Percentiles rank a stretch among this genome's conserved stretches.
These are phyloP conservation scores for Colletotrichum tabaci DNA, from an alignment of 2,329 filamentous ascomycete species.

Conservation along the genomic window DNA sequence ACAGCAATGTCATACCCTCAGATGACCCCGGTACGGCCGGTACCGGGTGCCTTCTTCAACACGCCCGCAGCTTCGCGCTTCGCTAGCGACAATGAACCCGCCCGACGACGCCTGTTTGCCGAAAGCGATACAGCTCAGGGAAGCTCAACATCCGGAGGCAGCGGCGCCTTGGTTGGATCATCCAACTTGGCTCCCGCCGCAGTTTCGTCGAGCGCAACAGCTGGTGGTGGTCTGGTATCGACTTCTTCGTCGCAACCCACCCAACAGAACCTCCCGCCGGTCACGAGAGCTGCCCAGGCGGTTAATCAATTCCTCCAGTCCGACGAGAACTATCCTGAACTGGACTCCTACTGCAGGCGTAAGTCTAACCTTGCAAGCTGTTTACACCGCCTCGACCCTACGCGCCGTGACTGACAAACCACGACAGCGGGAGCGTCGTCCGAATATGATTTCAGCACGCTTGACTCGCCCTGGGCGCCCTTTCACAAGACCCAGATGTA, in stretches of 20 bases:
- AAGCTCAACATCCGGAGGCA: constrained; percentile 20
- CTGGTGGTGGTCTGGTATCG: constrained; percentile 49
- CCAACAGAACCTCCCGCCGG: constrained; percentile 70
- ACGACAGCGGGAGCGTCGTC: constrained; percentile 85
- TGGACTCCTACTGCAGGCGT: constrained; percentile 93
- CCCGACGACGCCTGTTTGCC: constrained; percentile 67
- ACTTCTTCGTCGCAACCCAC: constrained; percentile 61
- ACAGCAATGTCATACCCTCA: constrained; percentile 68
- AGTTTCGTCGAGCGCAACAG: constrained; percentile 45
- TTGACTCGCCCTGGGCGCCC: constrained; percentile 83
- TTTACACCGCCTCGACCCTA: not conserved
- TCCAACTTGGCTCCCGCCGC: constrained; percentile 43
- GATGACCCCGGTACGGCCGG: constrained; percentile 78
- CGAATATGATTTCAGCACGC: constrained; percentile 85
- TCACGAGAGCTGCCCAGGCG: constrained; percentile 85
- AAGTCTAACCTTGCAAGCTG: constrained; percentile 65
- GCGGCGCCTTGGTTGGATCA: constrained; percentile 26
- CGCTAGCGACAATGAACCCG: constrained; percentile 56
- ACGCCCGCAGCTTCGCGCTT: constrained; percentile 74
- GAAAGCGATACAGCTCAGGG: constrained; percentile 43
- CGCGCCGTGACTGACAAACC: constrained; percentile 46
- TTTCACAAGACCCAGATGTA: constrained; percentile 91
- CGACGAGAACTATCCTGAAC: constrained; percentile 87
- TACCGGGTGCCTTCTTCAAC: constrained; percentile 83
- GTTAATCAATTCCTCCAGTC: constrained; percentile 84